These are phyloP conservation scores for Amoebophrya sp. DNA, from an alignment of 169 alveolate species.

Conservation along the genomic window DNA sequence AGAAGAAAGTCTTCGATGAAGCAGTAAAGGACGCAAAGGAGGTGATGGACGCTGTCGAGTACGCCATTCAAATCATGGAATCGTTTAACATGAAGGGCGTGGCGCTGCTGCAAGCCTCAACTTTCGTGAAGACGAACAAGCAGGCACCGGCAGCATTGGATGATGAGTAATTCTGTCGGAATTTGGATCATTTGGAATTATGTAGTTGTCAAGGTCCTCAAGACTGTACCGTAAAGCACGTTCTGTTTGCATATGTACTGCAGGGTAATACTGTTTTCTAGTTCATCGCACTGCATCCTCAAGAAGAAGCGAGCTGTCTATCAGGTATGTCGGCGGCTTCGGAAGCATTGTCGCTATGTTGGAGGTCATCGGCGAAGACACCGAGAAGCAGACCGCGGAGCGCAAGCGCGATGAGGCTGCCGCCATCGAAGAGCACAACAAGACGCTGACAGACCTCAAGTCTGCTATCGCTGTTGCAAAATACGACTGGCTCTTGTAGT, in stretches of 20 bases:
- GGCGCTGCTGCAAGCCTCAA: neutral
- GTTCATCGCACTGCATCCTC: too few species aligned
- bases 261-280: too few species aligned
- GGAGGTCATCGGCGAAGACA: conserved; percentile 13
- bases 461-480: conserved; percentile 1
- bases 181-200: too few species aligned
- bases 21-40: conserved; percentile 16
- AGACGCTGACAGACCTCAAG: neutral
- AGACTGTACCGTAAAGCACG: too few species aligned
- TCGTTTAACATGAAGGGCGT: neutral
- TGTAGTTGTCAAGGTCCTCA: too few species aligned
- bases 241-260: too few species aligned
- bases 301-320: too few species aligned
- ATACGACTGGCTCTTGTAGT: too few species aligned
- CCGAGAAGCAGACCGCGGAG: conserved; percentile 15
- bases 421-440: conserved; percentile 11
- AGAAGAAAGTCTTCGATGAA: neutral
- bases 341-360: neutral
- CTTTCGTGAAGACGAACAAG: neutral
- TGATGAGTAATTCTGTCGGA: neutral
- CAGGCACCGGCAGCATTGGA: neutral
- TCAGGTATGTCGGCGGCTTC: conserved; percentile 4
- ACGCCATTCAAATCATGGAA: conserved; percentile 11
- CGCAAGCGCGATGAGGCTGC: conserved; percentile 13
- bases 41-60: conserved; percentile 11